Base-by-base conservation (phyloP, 441 rosid genomes). In the Jatropha podagrica region DNA sequence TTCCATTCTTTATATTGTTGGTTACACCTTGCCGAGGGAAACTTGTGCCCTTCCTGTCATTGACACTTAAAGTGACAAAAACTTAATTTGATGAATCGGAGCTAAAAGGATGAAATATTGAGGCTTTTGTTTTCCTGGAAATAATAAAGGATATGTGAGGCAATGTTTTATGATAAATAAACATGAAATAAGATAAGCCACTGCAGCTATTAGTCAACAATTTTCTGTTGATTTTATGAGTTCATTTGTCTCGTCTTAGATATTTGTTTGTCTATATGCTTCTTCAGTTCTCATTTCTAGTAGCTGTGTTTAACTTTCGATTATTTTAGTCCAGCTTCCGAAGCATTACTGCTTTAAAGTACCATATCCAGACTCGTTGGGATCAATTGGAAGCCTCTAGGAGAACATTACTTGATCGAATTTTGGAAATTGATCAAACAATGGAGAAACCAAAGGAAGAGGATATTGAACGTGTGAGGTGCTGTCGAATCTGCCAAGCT, bases 321-420 rank as follows among this genome's bases (percentile, higher is more conserved):
- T 74, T 80, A 76, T 67, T 79, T 78, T 70, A 54, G 78, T 83
- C 69, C 90, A 96, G 99, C 60, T 92, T 86, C 80, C 89, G 84
- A 74, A 96, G 91, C 80, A 80, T 91, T 77, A 86, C 85, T 61
- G 88, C 89, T 79, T 84, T 96, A 65, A 96, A 88, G 81, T 89
- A 90, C 87, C 93, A 96, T 81, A 86, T 96, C 77, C 97, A 91
- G 84, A 89, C 93, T 75, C 87, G 90, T 79, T 77, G 93, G 77
- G 98, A 96, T 85, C 85, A 71, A 62, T 67, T 96, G 81, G 95
- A 91, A 87, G 82, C 84, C 71, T 86, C 93, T 60, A 91, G 98
- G 81, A 85, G 84, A 81, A 85, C 23, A 38, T 83, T 89, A 81
- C 81, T 93, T 20, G 89, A 90, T 80, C 88, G 82, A 72, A 83